A percentile compares a stretch with the other conserved stretches of the same genome.
phyloP scores from a whole-genome alignment of 108 stramenopile genomes.

The Ochromonas danica region DNA sequence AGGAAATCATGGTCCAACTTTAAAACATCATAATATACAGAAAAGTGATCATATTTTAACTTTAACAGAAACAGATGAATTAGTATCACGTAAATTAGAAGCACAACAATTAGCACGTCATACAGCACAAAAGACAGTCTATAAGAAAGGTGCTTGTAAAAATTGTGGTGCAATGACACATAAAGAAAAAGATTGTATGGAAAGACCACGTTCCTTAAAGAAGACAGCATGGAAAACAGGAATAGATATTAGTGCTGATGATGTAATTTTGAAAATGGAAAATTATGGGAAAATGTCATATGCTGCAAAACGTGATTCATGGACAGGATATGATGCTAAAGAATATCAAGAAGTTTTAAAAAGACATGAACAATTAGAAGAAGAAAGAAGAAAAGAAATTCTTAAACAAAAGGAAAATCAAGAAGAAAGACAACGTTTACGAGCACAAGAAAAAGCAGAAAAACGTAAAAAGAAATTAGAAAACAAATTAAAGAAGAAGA shows the following conservation, averaged over 20 bases:
- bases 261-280: conserved; percentile 39
- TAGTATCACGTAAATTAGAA: conserved; percentile 62
- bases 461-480: conserved; percentile 50
- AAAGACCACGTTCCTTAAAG: conserved; percentile 53
- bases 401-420: conserved; percentile 64
- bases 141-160: conserved; percentile 54
- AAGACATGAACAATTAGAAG: conserved; percentile 35
- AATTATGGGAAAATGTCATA: conserved; percentile 70
- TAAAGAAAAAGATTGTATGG: conserved; percentile 58
- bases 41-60: conserved; percentile 55
- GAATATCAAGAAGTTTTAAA: conserved; percentile 38
- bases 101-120: conserved; percentile 50
- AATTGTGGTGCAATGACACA: conserved; percentile 87
- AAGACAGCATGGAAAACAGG: conserved; percentile 49
- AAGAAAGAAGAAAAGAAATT: conserved; percentile 32
- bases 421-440: conserved; percentile 57
- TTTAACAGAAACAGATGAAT: conserved; percentile 56
- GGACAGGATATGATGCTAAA: conserved; percentile 77
- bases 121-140: conserved; percentile 20
- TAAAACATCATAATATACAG: conserved; percentile 79
- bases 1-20: conserved; percentile 73
- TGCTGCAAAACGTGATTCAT: conserved; percentile 82
- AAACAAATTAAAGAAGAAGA: conserved; percentile 29
- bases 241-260: conserved; percentile 35
- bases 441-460: conserved; percentile 49